Base-by-base conservation (phyloP, 495 filamentous ascomycete genomes). In the Penicillium parvum region DNA sequence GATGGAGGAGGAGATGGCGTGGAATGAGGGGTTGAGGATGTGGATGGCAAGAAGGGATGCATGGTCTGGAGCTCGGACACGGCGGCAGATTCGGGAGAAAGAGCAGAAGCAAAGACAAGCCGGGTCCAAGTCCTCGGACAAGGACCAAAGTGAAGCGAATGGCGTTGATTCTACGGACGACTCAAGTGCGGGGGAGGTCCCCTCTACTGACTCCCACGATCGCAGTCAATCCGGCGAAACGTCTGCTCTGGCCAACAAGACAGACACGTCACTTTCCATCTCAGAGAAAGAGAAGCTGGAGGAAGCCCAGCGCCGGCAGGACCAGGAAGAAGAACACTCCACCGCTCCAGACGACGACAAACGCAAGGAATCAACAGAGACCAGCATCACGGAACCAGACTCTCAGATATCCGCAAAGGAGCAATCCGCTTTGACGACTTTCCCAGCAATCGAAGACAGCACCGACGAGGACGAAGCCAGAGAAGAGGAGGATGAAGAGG, bases 11-110 rank as follows among this genome's bases (percentile, higher is more conserved):
- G 91, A 97, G 57, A 79, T 86, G 74, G 57, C 63, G 12, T 94
- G 86, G 86, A 97, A 96, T 48, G 69, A 78, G 15, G 92, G 92
- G 0, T 58, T 98, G 28, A 72, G 79, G 32, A 82, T 80, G 50
- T 98, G 84, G 68, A 71, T 80, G 32, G 77, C 77, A 23, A 71
- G 87, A 37, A 77, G 92, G 28, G 79, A 96, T 66, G 83, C 79
- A 11, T 98, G 92, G 92, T 85, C 88, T 8, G 83, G 84, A n/a
- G 92, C 90, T 3, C 70, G 50, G 27, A 64, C 60, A 16, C 57
- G 55, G 33, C 44, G 57, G 21, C 55, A 69, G 37, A 53, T 68
- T 30, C 50, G 44, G 9, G 40, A 44, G 4, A 49, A 53, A 10
- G 48, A 50, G 11, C 36, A 40, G 37, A 55, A 52, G 33, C 47